A percentile compares a stretch with the other conserved stretches of the same genome.
phyloP scores from a whole-genome alignment of 768 basidiomycete genomes.

The Mycena haematopus region DNA sequence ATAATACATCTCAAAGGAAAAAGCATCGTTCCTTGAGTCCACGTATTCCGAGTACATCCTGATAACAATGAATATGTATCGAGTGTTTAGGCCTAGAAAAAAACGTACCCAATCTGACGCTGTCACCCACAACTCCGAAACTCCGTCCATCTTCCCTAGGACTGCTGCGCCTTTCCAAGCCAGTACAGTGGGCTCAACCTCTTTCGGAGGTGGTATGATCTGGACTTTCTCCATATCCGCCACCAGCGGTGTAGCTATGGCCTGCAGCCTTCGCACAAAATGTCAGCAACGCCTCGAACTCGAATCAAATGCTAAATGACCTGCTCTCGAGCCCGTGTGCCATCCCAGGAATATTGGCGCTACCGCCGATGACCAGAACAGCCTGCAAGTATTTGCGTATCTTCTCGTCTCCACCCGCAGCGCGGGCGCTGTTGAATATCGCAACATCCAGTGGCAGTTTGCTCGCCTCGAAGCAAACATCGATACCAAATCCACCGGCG shows the following conservation, averaged over 20 bases:
- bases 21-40: constrained; percentile 85
- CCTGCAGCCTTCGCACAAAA: constrained; percentile 62
- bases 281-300: constrained; percentile 9
- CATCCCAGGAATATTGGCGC: constrained; percentile 81
- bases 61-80: constrained; percentile 25
- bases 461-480: constrained; percentile 84
- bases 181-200: constrained; percentile 87
- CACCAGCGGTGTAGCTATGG: constrained; percentile 83
- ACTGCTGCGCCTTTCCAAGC: constrained; percentile 96
- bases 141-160: constrained; percentile 89
- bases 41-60: constrained; percentile 83
- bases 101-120: constrained; percentile 82
- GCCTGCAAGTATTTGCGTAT: constrained; percentile 89
- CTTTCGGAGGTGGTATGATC: constrained; percentile 93
- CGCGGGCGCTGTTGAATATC: constrained; percentile 90
- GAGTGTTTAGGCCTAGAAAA: constrained; percentile 4
- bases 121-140: constrained; percentile 89
- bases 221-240: constrained; percentile 87
- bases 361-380: constrained; percentile 87
- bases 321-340: constrained; percentile 88
- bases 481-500: constrained; percentile 63
- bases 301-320: constrained; percentile 46
- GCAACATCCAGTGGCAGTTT: constrained; percentile 93
- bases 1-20: constrained; percentile 57
- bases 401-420: constrained; percentile 87